A percentile compares a stretch with the other conserved stretches of the same genome.
phyloP scores from a whole-genome alignment of 257 asterid genomes.

The Solanum neorickii region DNA sequence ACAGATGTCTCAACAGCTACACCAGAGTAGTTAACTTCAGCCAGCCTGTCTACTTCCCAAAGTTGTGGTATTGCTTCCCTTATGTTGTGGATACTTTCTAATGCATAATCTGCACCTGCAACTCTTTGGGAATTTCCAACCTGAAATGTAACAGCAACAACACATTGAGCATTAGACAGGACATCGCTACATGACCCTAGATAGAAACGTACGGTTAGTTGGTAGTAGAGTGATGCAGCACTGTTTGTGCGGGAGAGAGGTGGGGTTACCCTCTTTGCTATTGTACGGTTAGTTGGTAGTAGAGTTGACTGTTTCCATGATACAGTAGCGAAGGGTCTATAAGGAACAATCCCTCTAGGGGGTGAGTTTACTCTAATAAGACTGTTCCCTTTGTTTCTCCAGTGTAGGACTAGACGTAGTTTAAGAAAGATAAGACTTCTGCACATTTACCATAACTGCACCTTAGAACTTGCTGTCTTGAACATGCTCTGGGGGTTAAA shows the following conservation, averaged over 20 bases:
- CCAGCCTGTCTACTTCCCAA: constrained; percentile 58
- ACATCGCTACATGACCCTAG: not conserved
- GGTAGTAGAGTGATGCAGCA: too few species aligned
- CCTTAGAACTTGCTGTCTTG: not conserved
- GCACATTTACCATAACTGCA: not conserved
- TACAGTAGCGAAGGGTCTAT: not conserved
- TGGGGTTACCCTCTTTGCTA: not conserved
- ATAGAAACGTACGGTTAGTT: too few species aligned
- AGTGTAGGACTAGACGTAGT: not conserved
- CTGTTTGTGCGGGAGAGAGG: too few species aligned
- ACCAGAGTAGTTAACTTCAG: constrained; percentile 53
- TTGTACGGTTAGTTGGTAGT: too few species aligned
- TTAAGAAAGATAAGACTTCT: not conserved
- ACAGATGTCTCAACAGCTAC: constrained; percentile 82
- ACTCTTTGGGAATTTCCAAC: constrained; percentile 78
- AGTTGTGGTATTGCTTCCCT: constrained; percentile 91
- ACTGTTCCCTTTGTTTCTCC: not conserved
- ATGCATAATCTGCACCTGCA: constrained; percentile 81
- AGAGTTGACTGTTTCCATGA: not conserved
- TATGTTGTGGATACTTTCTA: constrained; percentile 85
- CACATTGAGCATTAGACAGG: not conserved
- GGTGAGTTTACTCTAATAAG: not conserved
- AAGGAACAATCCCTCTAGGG: not conserved
- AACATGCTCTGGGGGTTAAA: not conserved
- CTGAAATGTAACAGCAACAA: constrained; percentile 18